A percentile compares a stretch with the other conserved stretches of the same genome.
Conservation (phyloP, 495 filamentous ascomycete species). For the Hyaloscypha bicolor region DNA sequence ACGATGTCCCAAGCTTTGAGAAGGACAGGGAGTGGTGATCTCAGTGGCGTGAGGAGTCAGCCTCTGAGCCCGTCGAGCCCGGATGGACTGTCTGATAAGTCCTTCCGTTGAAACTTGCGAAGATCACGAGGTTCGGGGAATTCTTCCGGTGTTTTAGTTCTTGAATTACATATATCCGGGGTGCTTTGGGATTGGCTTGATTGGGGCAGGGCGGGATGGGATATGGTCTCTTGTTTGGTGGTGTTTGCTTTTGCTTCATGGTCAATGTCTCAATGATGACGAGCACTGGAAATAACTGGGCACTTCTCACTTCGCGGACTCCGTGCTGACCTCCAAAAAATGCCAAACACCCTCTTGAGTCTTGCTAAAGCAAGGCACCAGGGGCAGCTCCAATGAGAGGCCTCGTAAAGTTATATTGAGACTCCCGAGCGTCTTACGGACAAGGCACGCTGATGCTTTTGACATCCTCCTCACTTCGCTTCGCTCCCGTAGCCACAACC, state of each 20-base stretch:
- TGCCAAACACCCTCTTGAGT: not conserved
- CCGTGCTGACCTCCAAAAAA: not conserved
- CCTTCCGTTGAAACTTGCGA: slow-evolving; percentile 20
- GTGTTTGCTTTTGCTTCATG: slow-evolving; percentile 22
- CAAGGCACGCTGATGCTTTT: not conserved
- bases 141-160: slow-evolving; percentile 18
- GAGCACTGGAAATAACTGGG: slow-evolving; percentile 8
- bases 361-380: not conserved
- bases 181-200: slow-evolving; percentile 26
- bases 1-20: slow-evolving; percentile 87
- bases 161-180: slow-evolving; percentile 28
- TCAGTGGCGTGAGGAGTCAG: slow-evolving; percentile 63
- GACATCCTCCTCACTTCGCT: not conserved
- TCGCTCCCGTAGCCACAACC: not conserved
- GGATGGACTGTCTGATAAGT: slow-evolving; percentile 28
- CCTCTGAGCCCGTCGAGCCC: slow-evolving; percentile 58
- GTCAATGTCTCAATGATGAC: slow-evolving; percentile 23
- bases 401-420: not conserved
- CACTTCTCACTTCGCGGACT: not conserved
- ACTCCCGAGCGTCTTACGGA: not conserved
- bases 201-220: slow-evolving; percentile 17
- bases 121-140: not conserved
- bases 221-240: slow-evolving; percentile 12
- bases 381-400: not conserved
- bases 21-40: slow-evolving; percentile 79